These are phyloP conservation scores for Pleurotus citrinopileatus DNA, from an alignment of 768 basidiomycete genomes.

Conservation along the genomic window DNA sequence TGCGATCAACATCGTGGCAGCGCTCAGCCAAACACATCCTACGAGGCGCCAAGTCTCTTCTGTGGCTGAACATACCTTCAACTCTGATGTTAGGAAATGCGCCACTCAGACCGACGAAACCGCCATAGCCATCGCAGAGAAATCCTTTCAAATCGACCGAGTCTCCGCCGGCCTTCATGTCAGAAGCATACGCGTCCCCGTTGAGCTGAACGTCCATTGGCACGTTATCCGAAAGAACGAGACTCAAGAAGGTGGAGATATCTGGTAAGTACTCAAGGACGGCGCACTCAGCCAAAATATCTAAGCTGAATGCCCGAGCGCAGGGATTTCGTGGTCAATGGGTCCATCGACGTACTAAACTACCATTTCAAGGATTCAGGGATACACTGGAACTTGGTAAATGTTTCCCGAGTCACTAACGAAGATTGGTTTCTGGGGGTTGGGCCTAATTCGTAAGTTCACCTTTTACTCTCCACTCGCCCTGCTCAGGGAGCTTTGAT, in stretches of 20 bases:
- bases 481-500: not conserved
- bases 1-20: too few species aligned
- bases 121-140: not conserved
- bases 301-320: not conserved
- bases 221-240: slow-evolving; percentile 2
- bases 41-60: too few species aligned
- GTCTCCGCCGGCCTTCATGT: not conserved
- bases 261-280: not conserved
- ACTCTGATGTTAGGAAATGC: slow-evolving; percentile 1
- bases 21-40: too few species aligned
- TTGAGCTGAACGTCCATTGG: not conserved
- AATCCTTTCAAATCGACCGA: not conserved
- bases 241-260: not conserved
- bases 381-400: not conserved
- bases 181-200: not conserved
- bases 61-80: too few species aligned
- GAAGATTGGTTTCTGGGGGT: not conserved
- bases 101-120: not conserved
- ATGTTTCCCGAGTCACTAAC: not conserved
- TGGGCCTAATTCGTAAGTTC: not conserved
- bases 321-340: not conserved
- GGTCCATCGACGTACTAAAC: not conserved
- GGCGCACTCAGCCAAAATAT: not conserved
- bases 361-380: slow-evolving; percentile 5
- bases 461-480: not conserved